These are phyloP conservation scores for Auriculariales sp. DNA, from an alignment of 768 basidiomycete genomes.

Conservation along the genomic window DNA sequence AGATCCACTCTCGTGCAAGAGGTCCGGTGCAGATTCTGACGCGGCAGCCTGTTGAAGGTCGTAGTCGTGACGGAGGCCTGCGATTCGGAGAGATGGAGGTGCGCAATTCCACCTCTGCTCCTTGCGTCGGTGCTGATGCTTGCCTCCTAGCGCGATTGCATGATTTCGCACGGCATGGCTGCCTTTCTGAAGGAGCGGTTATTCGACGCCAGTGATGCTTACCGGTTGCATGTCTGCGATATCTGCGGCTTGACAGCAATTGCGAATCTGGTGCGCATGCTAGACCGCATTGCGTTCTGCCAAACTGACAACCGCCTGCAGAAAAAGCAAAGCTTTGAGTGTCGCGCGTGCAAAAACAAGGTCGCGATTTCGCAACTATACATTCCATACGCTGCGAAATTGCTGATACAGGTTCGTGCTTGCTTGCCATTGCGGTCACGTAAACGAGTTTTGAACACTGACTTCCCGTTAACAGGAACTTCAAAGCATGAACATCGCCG, in stretches of 20 bases:
- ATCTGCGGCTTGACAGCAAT: constrained; percentile 96
- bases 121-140: background rate
- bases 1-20: constrained; percentile 94
- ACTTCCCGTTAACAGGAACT: constrained; percentile 42
- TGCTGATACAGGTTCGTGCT: constrained; percentile 74
- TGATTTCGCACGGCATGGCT: constrained; percentile 99
- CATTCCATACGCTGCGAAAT: constrained; percentile 93
- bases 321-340: constrained; percentile 99
- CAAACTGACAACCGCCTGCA: constrained; percentile 15
- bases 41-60: constrained; percentile 94
- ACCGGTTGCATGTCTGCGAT: constrained; percentile 90
- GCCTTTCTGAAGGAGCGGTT: constrained; percentile 95
- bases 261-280: constrained; percentile 67
- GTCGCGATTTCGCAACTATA: constrained; percentile 84
- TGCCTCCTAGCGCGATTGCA: constrained; percentile 67
- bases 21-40: constrained; percentile 97
- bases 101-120: constrained; percentile 3
- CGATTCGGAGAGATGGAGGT: constrained; percentile 99
- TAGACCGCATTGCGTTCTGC: background rate
- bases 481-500: constrained; percentile 92
- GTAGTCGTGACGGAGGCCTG: constrained; percentile 95
- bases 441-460: background rate
- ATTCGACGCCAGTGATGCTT: constrained; percentile 86
- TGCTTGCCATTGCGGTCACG: background rate
- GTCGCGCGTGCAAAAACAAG: constrained; percentile 94